Evolutionary conservation across 441 rosid genomes (phyloP), one percentile per base, ranked within the genome.

Genomic region (Gossypium armourianum): DNA sequence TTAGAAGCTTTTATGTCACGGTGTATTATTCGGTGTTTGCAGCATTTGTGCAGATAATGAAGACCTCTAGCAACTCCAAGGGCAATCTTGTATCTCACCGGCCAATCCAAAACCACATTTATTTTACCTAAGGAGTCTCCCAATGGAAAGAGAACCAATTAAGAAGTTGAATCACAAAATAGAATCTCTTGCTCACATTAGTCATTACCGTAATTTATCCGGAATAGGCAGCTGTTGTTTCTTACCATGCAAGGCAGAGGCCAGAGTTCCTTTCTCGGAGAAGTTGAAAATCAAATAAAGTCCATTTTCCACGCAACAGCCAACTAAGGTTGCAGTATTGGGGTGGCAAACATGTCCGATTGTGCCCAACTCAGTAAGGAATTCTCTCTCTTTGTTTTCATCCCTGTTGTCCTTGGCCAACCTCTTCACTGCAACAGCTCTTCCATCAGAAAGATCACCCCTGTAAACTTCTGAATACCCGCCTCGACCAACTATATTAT

Each of bases 1-100:
- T 91, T 89, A 0, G 98, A 93, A 12, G 97, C 90, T 82, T 91
- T 91, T 21, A 91, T 93, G 79, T 93, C 98, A 0, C 98, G 92
- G 78, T 93, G 98, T 57, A 93, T 93, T 61, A 93, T 91, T 49
- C 97, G 75, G 43, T 83, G 97, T 73, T 81, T 91, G 82, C 98
- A 93, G 58, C 89, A 83, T 80, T 87, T 89, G 68, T 93, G 97
- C n/a, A 93, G 90, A 79, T 91, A 93, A 72, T 93, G 97, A 61
- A 93, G 84, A 32, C 97, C 98, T 74, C 85, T 82, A 4, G 94
- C 85, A 20, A 93, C 85, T 77, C 98, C 98, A 6, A 88, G 29
- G 0, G 83, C 90, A 26, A 93, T 90, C 82, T 86, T 88, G 85
- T 84, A 89, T 49, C 97, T 83, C 57, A 78, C 62, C 36, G 85